A percentile compares a stretch with the other conserved stretches of the same genome.
Evolutionary conservation across 441 rosid genomes (phyloP).

Genomic region (Corymbia calophylla): DNA sequence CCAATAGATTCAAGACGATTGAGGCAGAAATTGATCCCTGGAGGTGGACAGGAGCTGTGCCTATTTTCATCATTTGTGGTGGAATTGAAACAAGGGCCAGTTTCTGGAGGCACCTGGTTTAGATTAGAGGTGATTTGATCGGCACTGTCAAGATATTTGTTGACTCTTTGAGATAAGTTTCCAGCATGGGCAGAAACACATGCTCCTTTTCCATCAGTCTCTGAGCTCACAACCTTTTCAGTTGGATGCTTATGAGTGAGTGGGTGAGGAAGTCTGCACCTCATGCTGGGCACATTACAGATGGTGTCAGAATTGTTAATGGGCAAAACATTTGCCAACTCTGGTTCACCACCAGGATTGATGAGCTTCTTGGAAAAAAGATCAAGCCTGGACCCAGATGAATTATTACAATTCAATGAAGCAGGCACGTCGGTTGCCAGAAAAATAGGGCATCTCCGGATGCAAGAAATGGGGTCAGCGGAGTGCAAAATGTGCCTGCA

Average conservation of each 20-base stretch:
- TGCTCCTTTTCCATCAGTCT: conserved; percentile 1
- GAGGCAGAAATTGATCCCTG: conserved; percentile 70
- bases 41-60: conserved; percentile 14
- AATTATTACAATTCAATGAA: neutral
- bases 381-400: conserved; percentile 1
- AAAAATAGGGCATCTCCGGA: conserved; percentile 24
- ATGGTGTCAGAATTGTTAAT: neutral
- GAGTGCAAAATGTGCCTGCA: conserved; percentile 52
- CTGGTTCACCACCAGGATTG: conserved; percentile 1
- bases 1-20: conserved; percentile 61
- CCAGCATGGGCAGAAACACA: conserved; percentile 10
- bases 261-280: neutral
- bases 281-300: neutral
- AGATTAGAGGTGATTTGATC: neutral
- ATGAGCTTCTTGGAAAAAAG: neutral
- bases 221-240: conserved; percentile 8
- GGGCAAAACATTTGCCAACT: conserved; percentile 5
- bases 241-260: neutral
- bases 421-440: conserved; percentile 6
- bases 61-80: conserved; percentile 3
- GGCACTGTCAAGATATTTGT: neutral
- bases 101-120: conserved; percentile 7
- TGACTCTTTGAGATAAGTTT: conserved; percentile 11
- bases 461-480: conserved; percentile 52
- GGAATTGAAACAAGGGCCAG: conserved; percentile 5